Conservation (phyloP, 345 rosid species). For the Syzygium aqueum region DNA sequence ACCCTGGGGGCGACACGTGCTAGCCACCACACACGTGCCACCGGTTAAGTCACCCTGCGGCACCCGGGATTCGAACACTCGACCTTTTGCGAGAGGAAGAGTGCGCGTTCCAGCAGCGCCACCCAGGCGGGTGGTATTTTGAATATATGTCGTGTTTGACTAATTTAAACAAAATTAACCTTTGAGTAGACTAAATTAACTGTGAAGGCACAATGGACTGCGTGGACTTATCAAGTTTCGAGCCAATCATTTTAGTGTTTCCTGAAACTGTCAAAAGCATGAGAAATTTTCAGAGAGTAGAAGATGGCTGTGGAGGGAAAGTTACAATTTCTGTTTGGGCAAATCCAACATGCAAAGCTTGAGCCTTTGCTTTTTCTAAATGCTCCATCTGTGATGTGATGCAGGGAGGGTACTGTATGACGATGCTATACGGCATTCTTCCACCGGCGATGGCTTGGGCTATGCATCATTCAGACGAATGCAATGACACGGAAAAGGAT, state of each 20-base stretch:
- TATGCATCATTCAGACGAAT: conserved; percentile 8
- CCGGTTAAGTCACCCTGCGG: too few species aligned
- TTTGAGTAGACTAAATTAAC: not conserved
- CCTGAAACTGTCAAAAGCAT: not conserved
- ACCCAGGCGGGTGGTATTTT: too few species aligned
- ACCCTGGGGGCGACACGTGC: too few species aligned
- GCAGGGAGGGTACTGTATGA: conserved; percentile 72
- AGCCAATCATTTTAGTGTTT: not conserved
- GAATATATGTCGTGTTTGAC: not conserved
- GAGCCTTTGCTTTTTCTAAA: not conserved
- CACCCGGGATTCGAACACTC: too few species aligned
- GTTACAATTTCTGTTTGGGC: not conserved
- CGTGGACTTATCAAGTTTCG: not conserved
- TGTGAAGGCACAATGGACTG: not conserved
- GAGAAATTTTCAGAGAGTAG: not conserved
- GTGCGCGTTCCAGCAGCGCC: too few species aligned
- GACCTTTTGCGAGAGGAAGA: too few species aligned
- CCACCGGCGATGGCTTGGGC: conserved; percentile 77
- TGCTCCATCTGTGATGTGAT: not conserved
- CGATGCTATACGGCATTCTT: conserved; percentile 52
- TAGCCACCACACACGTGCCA: too few species aligned
- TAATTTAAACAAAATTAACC: not conserved
- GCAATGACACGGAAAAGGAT: conserved; percentile 1
- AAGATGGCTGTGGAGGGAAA: not conserved
- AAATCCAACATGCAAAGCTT: not conserved